Evolutionary conservation across 2,329 filamentous ascomycete genomes (phyloP), one percentile per base, ranked within the genome.

Genomic region (Diaporthe capsici): DNA sequence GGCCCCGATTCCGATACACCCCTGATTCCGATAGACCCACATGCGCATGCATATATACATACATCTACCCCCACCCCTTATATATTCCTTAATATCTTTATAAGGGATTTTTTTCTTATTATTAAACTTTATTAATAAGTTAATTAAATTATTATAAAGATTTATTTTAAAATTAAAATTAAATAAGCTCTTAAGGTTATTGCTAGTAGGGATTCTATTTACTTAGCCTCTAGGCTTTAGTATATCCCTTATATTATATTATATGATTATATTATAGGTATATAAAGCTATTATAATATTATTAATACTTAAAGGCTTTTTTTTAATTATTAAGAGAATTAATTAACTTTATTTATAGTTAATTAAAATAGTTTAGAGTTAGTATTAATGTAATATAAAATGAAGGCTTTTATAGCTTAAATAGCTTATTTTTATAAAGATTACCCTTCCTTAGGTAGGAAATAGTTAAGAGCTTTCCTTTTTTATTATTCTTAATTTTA

Each of bases 371-470:
- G 1, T n/a, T 25, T 22, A 25, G 9, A 2, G 13, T 7, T 51
- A n/a, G 9, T 2, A 25, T 51, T 51, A 51, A 51, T 25, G 9
- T 10, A 12, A 51, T 51, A 51, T 51, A 8, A 51, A 51, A 22
- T 9, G n/a, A 51, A 10, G 17, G 17, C 17, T 9, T 9, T 51
- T 25, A 51, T 1, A 47, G 3, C 3, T 5, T 51, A 25, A n/a
- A 25, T 22, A 51, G 3, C 22, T 2, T 37, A 10, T 2, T 0
- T 0, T 10, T 2, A 37, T 37, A 37, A 37, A 37, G 0, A 10
- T 2, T 37, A 10, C 2, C 8, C 0, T 37, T 0, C 2, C 0
- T 2, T 37, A 10, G 2, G 2, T 10, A 37, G 10, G 10, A 37
- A 37, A 10, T 37, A 37, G 2, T 0, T 37, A 37, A 37, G 2